These are phyloP conservation scores for Detonula confervacea DNA, from an alignment of 352 stramenopile species.

Conservation along the genomic window DNA sequence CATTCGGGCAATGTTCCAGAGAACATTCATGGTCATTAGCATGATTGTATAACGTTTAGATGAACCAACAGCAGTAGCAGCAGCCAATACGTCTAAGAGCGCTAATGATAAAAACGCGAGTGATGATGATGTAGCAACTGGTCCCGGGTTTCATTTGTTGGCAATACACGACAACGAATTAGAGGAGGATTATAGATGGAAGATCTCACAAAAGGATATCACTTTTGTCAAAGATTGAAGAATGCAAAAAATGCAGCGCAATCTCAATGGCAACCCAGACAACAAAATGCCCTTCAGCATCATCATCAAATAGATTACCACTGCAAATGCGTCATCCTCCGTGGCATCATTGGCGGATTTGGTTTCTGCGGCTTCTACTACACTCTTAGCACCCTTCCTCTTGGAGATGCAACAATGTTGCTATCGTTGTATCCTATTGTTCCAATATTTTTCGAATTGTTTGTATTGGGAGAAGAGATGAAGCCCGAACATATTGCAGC, in stretches of 20 bases:
- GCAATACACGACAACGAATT: background rate
- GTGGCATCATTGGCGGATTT: slow-evolving; percentile 54
- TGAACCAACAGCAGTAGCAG: background rate
- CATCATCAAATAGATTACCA: background rate
- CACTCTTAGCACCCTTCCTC: slow-evolving; percentile 46
- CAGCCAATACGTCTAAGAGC: slow-evolving; percentile 4
- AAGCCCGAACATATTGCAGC: slow-evolving; percentile 31
- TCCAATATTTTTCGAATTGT: slow-evolving; percentile 53
- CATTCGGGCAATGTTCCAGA: slow-evolving; percentile 51
- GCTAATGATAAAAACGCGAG: background rate
- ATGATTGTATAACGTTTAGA: slow-evolving; percentile 48
- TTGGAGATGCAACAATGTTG: slow-evolving; percentile 63
- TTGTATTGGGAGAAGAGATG: slow-evolving; percentile 56
- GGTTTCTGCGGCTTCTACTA: slow-evolving; percentile 59
- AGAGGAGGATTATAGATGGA: slow-evolving; percentile 22
- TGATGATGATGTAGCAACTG: slow-evolving; percentile 2
- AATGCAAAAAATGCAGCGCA: background rate
- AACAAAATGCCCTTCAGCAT: background rate
- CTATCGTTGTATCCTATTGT: slow-evolving; percentile 62
- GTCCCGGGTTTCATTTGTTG: background rate
- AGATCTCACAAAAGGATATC: background rate
- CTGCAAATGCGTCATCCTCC: slow-evolving; percentile 40
- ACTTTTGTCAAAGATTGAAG: slow-evolving; percentile 21
- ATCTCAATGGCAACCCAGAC: background rate
- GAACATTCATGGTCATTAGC: slow-evolving; percentile 43